phyloP scores from a whole-genome alignment of 164 flowering plant species.

The Magnolia officinalis region DNA sequence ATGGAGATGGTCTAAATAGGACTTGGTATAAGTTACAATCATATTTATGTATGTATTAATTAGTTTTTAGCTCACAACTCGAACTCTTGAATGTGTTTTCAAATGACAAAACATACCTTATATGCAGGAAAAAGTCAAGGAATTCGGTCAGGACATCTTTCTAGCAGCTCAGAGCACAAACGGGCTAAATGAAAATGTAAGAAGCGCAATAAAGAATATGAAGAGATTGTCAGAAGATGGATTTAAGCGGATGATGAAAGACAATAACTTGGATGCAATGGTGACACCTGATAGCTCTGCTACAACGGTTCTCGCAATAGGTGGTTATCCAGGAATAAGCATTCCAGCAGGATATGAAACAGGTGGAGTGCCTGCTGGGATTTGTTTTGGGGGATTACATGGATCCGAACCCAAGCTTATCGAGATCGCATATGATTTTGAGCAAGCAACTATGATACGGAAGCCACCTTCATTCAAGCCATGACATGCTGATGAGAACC shows the following conservation, averaged over 20 bases:
- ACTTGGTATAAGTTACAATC: no score
- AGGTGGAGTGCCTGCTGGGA: slow-evolving; percentile 44
- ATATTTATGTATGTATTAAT: no score
- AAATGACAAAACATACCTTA: no score
- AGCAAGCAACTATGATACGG: slow-evolving; percentile 46
- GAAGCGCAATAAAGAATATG: slow-evolving; percentile 14
- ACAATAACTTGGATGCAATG: slow-evolving; percentile 44
- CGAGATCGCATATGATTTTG: slow-evolving; percentile 50
- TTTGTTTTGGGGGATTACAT: slow-evolving; percentile 44
- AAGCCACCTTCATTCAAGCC: slow-evolving; percentile 29
- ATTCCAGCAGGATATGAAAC: slow-evolving; percentile 51
- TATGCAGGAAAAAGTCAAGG: slow-evolving; percentile 34
- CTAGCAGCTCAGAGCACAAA: slow-evolving; percentile 27
- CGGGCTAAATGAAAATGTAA: slow-evolving; percentile 25
- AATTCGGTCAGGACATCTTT: slow-evolving; percentile 26
- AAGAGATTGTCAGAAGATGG: slow-evolving; percentile 23
- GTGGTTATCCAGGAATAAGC: slow-evolving; percentile 49
- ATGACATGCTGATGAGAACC: no score
- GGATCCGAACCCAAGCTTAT: slow-evolving; percentile 46
- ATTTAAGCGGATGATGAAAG: slow-evolving; percentile 37
- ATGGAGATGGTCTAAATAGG: no score
- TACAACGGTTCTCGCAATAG: slow-evolving; percentile 33
- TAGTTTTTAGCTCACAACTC: no score
- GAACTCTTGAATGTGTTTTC: no score
- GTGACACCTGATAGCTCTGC: slow-evolving; percentile 21